Evolutionary conservation across 2,329 filamentous ascomycete genomes (phyloP).

Genomic region (Tolypocladium guangdongense): DNA sequence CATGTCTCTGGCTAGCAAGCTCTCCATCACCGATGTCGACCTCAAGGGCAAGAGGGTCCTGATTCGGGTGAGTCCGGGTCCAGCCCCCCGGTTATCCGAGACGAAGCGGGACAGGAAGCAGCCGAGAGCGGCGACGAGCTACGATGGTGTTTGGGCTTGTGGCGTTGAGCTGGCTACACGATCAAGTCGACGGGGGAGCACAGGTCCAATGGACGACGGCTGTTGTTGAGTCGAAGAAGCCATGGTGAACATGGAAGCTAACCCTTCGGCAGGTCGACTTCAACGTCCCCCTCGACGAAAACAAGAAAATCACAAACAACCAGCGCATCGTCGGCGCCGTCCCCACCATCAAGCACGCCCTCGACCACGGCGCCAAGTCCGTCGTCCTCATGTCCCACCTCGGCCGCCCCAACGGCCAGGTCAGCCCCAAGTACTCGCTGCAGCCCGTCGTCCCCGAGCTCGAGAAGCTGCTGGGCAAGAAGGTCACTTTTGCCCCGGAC

Average conservation of each 20-base stretch:
- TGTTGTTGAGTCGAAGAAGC: neutral
- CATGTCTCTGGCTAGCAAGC: constrained; percentile 99
- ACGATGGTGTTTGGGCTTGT: neutral
- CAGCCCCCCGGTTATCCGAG: neutral
- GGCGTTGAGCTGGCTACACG: neutral
- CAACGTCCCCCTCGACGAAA: constrained; percentile 90
- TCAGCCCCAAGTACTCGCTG: constrained; percentile 87
- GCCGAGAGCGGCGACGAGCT: neutral
- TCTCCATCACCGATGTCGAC: constrained; percentile 91
- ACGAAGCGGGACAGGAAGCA: constrained; percentile 7
- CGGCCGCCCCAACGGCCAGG: constrained; percentile 83
- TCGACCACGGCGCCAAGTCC: constrained; percentile 81
- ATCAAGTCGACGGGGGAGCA: neutral
- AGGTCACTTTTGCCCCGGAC: constrained; percentile 81
- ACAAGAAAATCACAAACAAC: constrained; percentile 94
- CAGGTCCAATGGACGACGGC: neutral
- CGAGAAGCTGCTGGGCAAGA: constrained; percentile 78
- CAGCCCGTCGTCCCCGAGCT: constrained; percentile 85
- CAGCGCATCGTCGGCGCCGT: constrained; percentile 96
- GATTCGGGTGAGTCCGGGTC: constrained; percentile 64
- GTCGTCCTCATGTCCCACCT: constrained; percentile 98
- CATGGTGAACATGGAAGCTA: neutral
- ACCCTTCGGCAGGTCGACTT: constrained; percentile 71
- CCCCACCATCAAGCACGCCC: constrained; percentile 88
- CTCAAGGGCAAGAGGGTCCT: constrained; percentile 97